These are phyloP conservation scores for Scheffersomyces stipitis DNA, from an alignment of 805 yeast species.

Conservation along the genomic window DNA sequence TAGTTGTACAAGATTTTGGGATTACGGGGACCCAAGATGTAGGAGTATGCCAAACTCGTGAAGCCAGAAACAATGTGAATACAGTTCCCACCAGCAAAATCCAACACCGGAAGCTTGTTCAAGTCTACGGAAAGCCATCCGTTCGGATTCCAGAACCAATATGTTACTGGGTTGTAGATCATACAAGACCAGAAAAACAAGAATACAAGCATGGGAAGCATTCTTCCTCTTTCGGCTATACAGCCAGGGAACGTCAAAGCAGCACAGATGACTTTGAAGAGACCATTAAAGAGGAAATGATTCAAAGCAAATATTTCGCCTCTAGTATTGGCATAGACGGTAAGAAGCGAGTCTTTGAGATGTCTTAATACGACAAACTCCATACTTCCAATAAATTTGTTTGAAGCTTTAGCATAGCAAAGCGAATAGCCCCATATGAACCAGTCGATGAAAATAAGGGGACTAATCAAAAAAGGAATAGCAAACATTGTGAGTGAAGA, in stretches of 20 bases:
- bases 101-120: slow-evolving; percentile 35
- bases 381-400: slow-evolving; percentile 26
- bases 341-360: slow-evolving; percentile 13
- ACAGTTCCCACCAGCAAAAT: slow-evolving; percentile 47
- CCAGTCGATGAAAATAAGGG: slow-evolving; percentile 41
- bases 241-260: slow-evolving; percentile 45
- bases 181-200: slow-evolving; percentile 39
- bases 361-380: slow-evolving; percentile 19
- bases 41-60: slow-evolving; percentile 44
- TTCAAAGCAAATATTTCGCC: slow-evolving; percentile 36
- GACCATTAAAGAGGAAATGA: slow-evolving; percentile 41
- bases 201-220: slow-evolving; percentile 42
- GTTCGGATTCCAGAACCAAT: slow-evolving; percentile 45
- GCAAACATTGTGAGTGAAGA: slow-evolving; percentile 42
- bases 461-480: slow-evolving; percentile 30
- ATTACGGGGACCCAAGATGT: slow-evolving; percentile 42
- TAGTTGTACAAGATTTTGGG: slow-evolving; percentile 37
- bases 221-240: slow-evolving; percentile 43
- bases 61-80: slow-evolving; percentile 48
- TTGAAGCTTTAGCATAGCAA: slow-evolving; percentile 34
- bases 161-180: slow-evolving; percentile 43
- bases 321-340: slow-evolving; percentile 33
- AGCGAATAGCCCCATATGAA: slow-evolving; percentile 46
- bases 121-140: slow-evolving; percentile 43
- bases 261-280: slow-evolving; percentile 39